Evolutionary conservation across 1,284 basidiomycete genomes (phyloP).

Genomic region (Peniophora sp.): DNA sequence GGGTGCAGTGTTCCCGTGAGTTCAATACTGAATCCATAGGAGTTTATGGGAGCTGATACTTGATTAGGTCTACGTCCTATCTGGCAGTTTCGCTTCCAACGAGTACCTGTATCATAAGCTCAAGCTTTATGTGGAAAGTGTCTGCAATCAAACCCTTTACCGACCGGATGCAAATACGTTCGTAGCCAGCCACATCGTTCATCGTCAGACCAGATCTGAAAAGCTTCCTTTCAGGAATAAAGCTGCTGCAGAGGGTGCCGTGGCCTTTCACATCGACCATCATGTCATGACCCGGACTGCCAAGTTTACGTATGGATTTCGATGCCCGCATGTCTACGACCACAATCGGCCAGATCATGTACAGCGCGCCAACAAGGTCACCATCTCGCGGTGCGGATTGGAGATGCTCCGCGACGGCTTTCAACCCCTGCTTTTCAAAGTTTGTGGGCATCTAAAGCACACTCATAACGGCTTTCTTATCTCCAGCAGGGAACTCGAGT

Average conservation of each 20-base stretch:
- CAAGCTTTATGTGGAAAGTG: conserved; percentile 21
- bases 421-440: too few species aligned
- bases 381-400: conserved; percentile 8
- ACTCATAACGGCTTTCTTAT: too few species aligned
- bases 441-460: too few species aligned
- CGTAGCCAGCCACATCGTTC: conserved; percentile 10
- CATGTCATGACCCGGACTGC: conserved; percentile 38
- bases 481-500: not conserved
- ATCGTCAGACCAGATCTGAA: not conserved
- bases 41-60: not conserved
- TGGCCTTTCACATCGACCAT: conserved; percentile 44
- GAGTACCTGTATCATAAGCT: conserved; percentile 38
- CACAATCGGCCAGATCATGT: not conserved
- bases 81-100: conserved; percentile 44
- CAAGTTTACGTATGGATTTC: conserved; percentile 27
- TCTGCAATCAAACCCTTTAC: conserved; percentile 20
- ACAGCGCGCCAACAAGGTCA: too few species aligned
- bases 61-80: conserved; percentile 25
- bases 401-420: too few species aligned
- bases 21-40: not conserved
- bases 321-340: not conserved
- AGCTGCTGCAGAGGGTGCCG: conserved; percentile 47
- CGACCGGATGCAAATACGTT: conserved; percentile 34
- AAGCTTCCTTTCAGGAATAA: conserved; percentile 33
- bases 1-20: conserved; percentile 4